Evolutionary conservation across 2,329 filamentous ascomycete genomes (phyloP).

Genomic region (Ophiostoma novo-ulmi): DNA sequence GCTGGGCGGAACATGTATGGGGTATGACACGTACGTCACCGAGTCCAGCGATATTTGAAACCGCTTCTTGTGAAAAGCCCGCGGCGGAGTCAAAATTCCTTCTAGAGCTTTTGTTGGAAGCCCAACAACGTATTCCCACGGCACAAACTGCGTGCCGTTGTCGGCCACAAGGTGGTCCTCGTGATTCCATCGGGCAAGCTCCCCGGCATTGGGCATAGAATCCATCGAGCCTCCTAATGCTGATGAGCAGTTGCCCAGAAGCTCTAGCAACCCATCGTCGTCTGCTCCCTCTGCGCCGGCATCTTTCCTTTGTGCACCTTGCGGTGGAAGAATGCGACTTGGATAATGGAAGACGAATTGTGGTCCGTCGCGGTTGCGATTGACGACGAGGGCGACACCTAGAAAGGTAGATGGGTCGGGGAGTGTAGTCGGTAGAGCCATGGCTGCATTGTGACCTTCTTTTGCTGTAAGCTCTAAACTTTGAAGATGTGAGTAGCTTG

Average conservation of each 20-base stretch:
- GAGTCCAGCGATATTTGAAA: slow-evolving; percentile 81
- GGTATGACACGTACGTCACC: slow-evolving; percentile 74
- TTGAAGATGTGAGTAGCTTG: not conserved
- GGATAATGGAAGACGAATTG: slow-evolving; percentile 85
- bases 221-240: slow-evolving; percentile 32
- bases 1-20: slow-evolving; percentile 73
- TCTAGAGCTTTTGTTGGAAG: slow-evolving; percentile 73
- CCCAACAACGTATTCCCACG: slow-evolving; percentile 69
- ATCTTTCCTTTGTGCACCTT: slow-evolving; percentile 25
- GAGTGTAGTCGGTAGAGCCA: slow-evolving; percentile 44
- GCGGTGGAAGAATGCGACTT: slow-evolving; percentile 47
- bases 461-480: not conserved
- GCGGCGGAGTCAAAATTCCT: slow-evolving; percentile 69
- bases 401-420: slow-evolving; percentile 55
- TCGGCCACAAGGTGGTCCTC: slow-evolving; percentile 54
- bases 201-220: slow-evolving; percentile 35
- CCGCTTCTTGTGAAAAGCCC: slow-evolving; percentile 70
- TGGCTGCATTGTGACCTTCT: slow-evolving; percentile 29
- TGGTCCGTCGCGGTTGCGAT: slow-evolving; percentile 70
- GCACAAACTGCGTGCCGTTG: slow-evolving; percentile 53
- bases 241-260: slow-evolving; percentile 41
- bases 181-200: slow-evolving; percentile 44
- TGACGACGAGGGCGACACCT: slow-evolving; percentile 68
- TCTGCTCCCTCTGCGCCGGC: slow-evolving; percentile 35
- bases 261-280: slow-evolving; percentile 51